A percentile compares a stretch with the other conserved stretches of the same genome.
Conservation (phyloP, 2,329 filamentous ascomycete genomes). For the Neofusicoccum umdonicola region DNA sequence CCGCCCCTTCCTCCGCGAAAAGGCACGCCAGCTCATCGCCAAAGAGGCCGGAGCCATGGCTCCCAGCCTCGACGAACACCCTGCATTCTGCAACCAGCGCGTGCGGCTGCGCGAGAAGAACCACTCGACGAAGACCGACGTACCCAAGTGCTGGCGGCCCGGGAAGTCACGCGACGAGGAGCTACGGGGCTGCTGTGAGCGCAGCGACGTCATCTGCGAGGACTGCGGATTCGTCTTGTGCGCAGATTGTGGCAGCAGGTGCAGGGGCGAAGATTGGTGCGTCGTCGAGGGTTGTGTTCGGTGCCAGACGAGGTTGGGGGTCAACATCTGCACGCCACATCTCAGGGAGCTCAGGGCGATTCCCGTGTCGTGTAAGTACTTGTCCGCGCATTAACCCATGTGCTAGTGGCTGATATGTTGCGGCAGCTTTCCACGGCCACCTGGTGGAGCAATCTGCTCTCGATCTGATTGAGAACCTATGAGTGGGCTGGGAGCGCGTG, state of each 20-base stretch:
- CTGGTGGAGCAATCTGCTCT: neutral
- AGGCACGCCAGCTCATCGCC: neutral
- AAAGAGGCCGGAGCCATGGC: neutral
- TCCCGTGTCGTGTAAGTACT: neutral
- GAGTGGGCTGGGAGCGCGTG: neutral
- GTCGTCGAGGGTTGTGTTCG: neutral
- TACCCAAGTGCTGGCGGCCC: neutral
- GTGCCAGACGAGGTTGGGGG: conserved; percentile 1
- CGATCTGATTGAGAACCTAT: neutral
- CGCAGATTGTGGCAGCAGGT: neutral
- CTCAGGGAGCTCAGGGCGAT: neutral
- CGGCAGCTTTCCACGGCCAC: neutral
- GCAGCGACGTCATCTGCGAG: neutral
- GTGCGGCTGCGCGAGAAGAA: neutral
- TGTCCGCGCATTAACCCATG: neutral
- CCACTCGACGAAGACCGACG: neutral
- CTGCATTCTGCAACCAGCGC: neutral
- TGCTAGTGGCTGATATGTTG: neutral
- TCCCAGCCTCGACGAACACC: neutral
- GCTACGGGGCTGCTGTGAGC: neutral
- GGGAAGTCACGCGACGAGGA: neutral
- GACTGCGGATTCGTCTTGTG: conserved; percentile 11
- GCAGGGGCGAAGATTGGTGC: conserved; percentile 1
- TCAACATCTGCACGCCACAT: conserved; percentile 8
- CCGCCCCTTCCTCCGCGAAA: neutral